phyloP scores from a whole-genome alignment of 2,329 filamentous ascomycete species.

The Colletotrichum filicis region DNA sequence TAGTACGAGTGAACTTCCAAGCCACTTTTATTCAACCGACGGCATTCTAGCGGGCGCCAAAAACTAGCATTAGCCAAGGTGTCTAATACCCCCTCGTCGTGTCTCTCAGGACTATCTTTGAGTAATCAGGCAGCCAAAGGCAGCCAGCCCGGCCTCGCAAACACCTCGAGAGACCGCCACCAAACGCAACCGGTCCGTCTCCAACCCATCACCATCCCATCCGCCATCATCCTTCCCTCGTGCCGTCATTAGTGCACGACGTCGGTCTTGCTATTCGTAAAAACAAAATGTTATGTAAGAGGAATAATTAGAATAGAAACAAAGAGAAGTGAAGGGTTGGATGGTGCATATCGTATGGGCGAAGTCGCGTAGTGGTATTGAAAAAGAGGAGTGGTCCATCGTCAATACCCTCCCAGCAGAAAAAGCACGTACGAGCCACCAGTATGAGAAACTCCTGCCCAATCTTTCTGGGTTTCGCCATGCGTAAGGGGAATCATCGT shows the following conservation, averaged over 20 bases:
- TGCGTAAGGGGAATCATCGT: slow-evolving; percentile 35
- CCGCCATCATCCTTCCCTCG: slow-evolving; percentile 16
- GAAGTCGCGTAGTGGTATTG: slow-evolving; percentile 31
- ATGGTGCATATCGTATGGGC: slow-evolving; percentile 10
- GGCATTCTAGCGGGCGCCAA: slow-evolving; percentile 7
- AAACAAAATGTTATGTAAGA: slow-evolving; percentile 18
- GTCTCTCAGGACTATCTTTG: neutral
- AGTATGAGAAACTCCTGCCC: slow-evolving; percentile 33
- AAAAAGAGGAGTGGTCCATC: neutral
- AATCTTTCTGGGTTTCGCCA: slow-evolving; percentile 30
- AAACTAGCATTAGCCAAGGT: slow-evolving; percentile 31
- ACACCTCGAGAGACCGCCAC: neutral
- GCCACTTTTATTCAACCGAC: slow-evolving; percentile 22
- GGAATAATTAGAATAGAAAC: slow-evolving; percentile 22
- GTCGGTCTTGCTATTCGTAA: slow-evolving; percentile 24
- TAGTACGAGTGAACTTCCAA: neutral
- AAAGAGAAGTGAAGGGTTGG: slow-evolving; percentile 17
- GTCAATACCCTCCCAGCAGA: slow-evolving; percentile 6
- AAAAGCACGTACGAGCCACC: slow-evolving; percentile 29
- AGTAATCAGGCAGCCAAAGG: neutral
- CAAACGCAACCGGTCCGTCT: neutral
- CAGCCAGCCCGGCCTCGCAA: neutral
- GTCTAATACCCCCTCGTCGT: neutral
- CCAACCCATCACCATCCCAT: neutral
- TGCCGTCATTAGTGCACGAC: slow-evolving; percentile 30